A percentile compares a stretch with the other conserved stretches of the same genome.
These are phyloP conservation scores for Neopestalotiopsis sp. DNA, from an alignment of 2,329 filamentous ascomycete species.

Conservation along the genomic window DNA sequence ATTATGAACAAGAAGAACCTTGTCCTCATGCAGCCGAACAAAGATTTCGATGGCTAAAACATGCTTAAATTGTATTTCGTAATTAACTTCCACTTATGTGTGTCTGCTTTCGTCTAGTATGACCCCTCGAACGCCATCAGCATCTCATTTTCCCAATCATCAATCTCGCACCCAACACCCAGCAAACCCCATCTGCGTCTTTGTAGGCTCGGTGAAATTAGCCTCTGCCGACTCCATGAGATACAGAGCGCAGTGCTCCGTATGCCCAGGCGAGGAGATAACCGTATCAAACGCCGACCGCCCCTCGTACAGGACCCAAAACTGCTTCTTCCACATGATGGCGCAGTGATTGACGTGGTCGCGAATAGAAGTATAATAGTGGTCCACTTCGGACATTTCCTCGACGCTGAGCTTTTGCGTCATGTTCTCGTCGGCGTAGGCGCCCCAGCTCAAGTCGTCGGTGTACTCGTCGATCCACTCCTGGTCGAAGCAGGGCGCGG, in stretches of 20 bases:
- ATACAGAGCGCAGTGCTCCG: constrained; percentile 35
- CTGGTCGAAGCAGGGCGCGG: constrained; percentile 26
- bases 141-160: background rate
- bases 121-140: too few relatives aligned
- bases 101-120: too few relatives aligned
- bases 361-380: constrained; percentile 30
- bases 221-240: constrained; percentile 30
- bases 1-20: background rate
- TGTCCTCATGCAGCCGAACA: background rate
- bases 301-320: constrained; percentile 30
- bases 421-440: constrained; percentile 29
- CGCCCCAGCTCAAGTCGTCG: constrained; percentile 32
- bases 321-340: constrained; percentile 32
- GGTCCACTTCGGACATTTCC: constrained; percentile 29
- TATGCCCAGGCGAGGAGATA: constrained; percentile 30
- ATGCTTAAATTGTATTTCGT: background rate
- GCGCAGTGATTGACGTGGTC: constrained; percentile 36
- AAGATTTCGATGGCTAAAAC: background rate
- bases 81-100: background rate
- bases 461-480: constrained; percentile 32
- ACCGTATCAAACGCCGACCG: constrained; percentile 27
- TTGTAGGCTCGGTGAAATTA: constrained; percentile 25
- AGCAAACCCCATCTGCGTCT: constrained; percentile 19
- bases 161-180: constrained; percentile 14
- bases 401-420: constrained; percentile 26